Base-by-base conservation (phyloP, 306 rosid genomes). In the Fagus crenata region DNA sequence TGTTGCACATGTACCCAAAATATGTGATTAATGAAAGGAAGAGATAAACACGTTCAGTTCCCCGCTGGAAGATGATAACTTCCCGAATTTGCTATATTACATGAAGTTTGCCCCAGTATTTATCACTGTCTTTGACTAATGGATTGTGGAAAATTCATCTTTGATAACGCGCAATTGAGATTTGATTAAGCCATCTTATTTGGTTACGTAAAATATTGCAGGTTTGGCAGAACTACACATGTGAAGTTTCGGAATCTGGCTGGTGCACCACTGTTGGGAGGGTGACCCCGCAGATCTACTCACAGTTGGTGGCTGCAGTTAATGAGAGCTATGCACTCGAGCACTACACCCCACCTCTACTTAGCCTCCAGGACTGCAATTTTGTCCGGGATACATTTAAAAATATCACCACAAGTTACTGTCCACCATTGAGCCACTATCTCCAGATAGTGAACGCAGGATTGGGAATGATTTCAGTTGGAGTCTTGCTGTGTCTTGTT, bases 241-340 rank as follows among this genome's bases (percentile, higher is more conserved):
- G 99, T 46, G 74, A 83, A 80, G 92, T 87, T 37, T 89, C 96
- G 71, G 89, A 78, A 83, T 64, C 71, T 28, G 96, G 91, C 15
- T 3, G 76, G 51, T 95, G 99, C 86, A 78, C 71, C 54, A 90
- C 90, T 2, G 84, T 77, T 0, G 99, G 99, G 11, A 89, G 99
- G 86, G 96, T 92, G 77, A 90, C 87, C 39, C 99, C 97, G 0
- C 85, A 77, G 36, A 83, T 91, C 41, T 92, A 89, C 79, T 31
- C 61, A 12, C 93, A 95, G 87, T 77, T 95, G 78, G 89, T 82
- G 70, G 90, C 89, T 14, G 99, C 99, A 2, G 92, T 86, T 14
- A 92, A 90, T 1, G 99, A 88, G 85, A 92, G 97, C 85, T 92
- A 92, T 78, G 99, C 96, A 28, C 93, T 95, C 51, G 88, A 95